Evolutionary conservation across 2,329 filamentous ascomycete genomes (phyloP), one percentile per base, ranked within the genome.

Genomic region (Scopulariopsis brevicaulis): DNA sequence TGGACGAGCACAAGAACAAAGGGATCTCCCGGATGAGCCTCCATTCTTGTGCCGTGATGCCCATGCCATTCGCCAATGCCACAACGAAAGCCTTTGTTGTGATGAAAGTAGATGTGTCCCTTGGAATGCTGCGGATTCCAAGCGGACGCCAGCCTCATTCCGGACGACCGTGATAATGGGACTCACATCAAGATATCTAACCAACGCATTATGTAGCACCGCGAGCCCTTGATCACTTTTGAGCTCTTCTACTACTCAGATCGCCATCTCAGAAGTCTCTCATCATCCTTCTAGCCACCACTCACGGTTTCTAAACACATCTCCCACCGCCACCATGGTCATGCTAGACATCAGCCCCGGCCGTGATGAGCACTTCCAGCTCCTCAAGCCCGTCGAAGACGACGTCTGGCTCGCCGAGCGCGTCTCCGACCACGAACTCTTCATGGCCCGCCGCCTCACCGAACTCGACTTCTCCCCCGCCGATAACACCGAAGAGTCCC

Each of bases 401-500:
- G 62, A 64, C 53, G 60, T 68, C 18, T 71, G 67, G 67, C 62
- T 73, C 35, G 69, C 73, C 50, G 60, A 62, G 15, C 65, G 67
- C 53, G 51, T 53, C n/a, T 61, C 63, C 7, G 67, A 71, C 54
- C 65, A 66, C 54, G 65, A 68, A 46, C 60, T 65, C 46, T 71
- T 72, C 60, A 61, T 76, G 22, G 73, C 69, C 18, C 61, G 63
- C 53, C 64, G 59, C 7, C 60, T 65, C 54, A 60, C 63, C n/a
- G 48, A 63, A 22, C 61, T 60, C 52, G 60, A 61, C 43, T 58
- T 60, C 55, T 60, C 59, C 25, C 37, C 56, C 3, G 54, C 57
- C 5, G 56, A 57, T 1, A 52, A 55, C 60, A 14, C 59, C 55
- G 40, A 59, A 67, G 55, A 60, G 65, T 43, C 53, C 11, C 60